These are phyloP conservation scores for Daedalea quercina DNA, from an alignment of 768 basidiomycete genomes.

Conservation along the genomic window DNA sequence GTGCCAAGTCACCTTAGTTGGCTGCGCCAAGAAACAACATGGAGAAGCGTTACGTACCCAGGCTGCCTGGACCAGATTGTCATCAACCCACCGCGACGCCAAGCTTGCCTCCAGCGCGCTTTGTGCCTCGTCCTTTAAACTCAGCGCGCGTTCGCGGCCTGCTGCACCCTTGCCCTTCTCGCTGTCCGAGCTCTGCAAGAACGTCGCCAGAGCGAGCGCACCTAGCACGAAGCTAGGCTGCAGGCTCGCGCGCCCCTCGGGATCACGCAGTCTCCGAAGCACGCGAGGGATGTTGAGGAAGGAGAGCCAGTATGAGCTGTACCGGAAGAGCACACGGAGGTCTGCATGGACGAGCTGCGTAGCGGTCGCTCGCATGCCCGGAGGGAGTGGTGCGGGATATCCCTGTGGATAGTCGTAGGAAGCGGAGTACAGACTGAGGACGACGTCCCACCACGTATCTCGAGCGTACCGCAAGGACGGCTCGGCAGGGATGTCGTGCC, in stretches of 20 bases:
- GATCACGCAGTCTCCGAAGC: slow-evolving; percentile 51
- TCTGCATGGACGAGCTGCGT: slow-evolving; percentile 43
- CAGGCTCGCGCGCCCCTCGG: slow-evolving; percentile 43
- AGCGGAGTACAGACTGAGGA: slow-evolving; percentile 45
- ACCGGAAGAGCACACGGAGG: slow-evolving; percentile 56
- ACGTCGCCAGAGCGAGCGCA: slow-evolving; percentile 56
- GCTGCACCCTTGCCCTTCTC: slow-evolving; percentile 33
- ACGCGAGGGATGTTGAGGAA: slow-evolving; percentile 70
- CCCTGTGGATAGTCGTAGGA: slow-evolving; percentile 4
- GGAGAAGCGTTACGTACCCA: slow-evolving; percentile 27
- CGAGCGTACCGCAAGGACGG: slow-evolving; percentile 64
- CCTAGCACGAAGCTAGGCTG: slow-evolving; percentile 65
- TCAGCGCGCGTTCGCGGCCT: slow-evolving; percentile 51
- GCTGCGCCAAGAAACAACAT: background rate
- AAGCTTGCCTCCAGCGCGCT: slow-evolving; percentile 64
- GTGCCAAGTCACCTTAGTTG: background rate
- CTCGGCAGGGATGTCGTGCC: slow-evolving; percentile 26
- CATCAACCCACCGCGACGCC: slow-evolving; percentile 66
- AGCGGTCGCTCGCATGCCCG: slow-evolving; percentile 38
- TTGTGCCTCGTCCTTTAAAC: slow-evolving; percentile 63
- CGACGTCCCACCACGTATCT: slow-evolving; percentile 76
- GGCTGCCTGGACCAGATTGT: slow-evolving; percentile 66
- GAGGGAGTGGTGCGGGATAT: slow-evolving; percentile 3
- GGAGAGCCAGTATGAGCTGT: slow-evolving; percentile 66
- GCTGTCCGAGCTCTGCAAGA: slow-evolving; percentile 64